These are phyloP conservation scores for Sarocladium kiliense DNA, from an alignment of 2,329 filamentous ascomycete genomes.

Conservation along the genomic window DNA sequence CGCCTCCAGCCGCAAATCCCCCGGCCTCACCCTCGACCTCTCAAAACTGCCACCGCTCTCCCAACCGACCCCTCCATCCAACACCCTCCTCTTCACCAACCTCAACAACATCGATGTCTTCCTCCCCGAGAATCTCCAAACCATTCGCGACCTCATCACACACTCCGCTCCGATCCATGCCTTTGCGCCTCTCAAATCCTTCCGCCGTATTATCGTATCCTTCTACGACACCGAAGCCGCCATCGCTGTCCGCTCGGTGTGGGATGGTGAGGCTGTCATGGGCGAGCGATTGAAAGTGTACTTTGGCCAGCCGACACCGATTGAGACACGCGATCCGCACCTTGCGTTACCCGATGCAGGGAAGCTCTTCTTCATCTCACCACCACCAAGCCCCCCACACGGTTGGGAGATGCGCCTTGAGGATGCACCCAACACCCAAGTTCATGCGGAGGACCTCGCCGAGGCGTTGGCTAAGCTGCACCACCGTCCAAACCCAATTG, in stretches of 20 bases:
- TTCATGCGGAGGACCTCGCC: constrained; percentile 64
- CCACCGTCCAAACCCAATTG: constrained; percentile 30
- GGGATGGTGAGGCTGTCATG: constrained; percentile 70
- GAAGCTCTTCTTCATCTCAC: constrained; percentile 69
- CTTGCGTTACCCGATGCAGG: constrained; percentile 63
- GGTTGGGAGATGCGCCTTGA: constrained; percentile 65
- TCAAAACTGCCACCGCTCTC: constrained; percentile 64
- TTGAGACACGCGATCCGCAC: constrained; percentile 50
- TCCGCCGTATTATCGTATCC: constrained; percentile 75
- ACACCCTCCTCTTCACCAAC: constrained; percentile 82
- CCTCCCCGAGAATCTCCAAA: constrained; percentile 65
- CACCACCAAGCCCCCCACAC: constrained; percentile 62
- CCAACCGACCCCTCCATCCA: constrained; percentile 70
- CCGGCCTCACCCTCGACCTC: constrained; percentile 65
- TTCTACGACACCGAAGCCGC: constrained; percentile 68
- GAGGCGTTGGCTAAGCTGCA: constrained; percentile 60
- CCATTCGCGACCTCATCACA: constrained; percentile 66
- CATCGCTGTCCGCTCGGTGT: constrained; percentile 63
- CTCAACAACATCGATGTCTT: constrained; percentile 70
- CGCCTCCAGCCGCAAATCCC: constrained; percentile 38
- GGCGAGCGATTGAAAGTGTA: constrained; percentile 65
- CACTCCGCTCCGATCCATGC: constrained; percentile 67
- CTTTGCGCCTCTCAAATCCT: constrained; percentile 76
- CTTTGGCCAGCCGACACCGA: constrained; percentile 58
- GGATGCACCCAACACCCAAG: constrained; percentile 64